A percentile compares a stretch with the other conserved stretches of the same genome.
phyloP scores from a whole-genome alignment of 352 stramenopile species.

The Phytophthora niederhauseri region DNA sequence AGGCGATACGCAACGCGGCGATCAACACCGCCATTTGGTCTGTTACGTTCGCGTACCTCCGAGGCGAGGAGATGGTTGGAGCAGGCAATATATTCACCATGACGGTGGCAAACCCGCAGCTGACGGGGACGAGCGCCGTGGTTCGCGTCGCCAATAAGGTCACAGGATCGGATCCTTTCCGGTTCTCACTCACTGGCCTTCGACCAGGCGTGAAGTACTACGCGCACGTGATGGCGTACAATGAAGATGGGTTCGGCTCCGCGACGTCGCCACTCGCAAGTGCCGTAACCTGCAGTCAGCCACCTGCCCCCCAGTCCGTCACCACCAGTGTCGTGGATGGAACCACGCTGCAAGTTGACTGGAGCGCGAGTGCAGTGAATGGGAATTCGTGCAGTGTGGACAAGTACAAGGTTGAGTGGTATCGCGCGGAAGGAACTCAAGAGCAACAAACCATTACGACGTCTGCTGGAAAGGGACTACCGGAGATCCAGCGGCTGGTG shows the following conservation, averaged over 20 bases:
- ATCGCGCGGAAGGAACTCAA: conserved; percentile 50
- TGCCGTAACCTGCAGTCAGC: conserved; percentile 62
- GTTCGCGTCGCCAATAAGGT: conserved; percentile 84
- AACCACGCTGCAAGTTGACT: conserved; percentile 57
- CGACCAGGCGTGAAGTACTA: conserved; percentile 66
- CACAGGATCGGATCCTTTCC: conserved; percentile 92
- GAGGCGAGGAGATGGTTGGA: conserved; percentile 91
- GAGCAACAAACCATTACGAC: conserved; percentile 84
- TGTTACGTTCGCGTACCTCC: conserved; percentile 94
- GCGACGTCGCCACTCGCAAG: conserved; percentile 63
- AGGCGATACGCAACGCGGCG: conserved; percentile 37
- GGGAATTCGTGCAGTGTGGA: conserved; percentile 51
- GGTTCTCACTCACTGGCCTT: conserved; percentile 62
- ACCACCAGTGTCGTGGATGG: conserved; percentile 59
- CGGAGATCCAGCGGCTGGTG: conserved; percentile 68
- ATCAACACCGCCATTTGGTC: conserved; percentile 89
- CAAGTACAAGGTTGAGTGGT: conserved; percentile 84
- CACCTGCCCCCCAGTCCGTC: conserved; percentile 48
- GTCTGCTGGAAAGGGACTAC: conserved; percentile 66
- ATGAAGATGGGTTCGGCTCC: conserved; percentile 43
- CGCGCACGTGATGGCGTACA: conserved; percentile 86
- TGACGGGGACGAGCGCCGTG: conserved; percentile 67
- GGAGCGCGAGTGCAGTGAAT: conserved; percentile 40
- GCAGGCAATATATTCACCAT: conserved; percentile 92
- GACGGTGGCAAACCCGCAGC: conserved; percentile 50